These are phyloP conservation scores for Diutina siamensis DNA, from an alignment of 1,139 yeast genomes.

Conservation along the genomic window DNA sequence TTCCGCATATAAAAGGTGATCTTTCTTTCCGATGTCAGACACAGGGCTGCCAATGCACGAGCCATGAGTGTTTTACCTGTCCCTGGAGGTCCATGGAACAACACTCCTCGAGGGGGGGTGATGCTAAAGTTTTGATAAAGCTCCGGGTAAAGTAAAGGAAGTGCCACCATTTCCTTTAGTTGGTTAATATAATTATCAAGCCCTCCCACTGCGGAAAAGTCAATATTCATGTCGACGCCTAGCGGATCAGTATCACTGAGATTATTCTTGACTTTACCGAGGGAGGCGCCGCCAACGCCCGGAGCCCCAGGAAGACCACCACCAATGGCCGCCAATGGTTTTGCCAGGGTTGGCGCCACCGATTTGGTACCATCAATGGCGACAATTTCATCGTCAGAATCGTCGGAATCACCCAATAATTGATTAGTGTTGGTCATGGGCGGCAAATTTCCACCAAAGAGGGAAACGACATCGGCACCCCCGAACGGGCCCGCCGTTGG, in stretches of 20 bases:
- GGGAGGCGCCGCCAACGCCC: background rate
- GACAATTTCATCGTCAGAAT: slow-evolving; percentile 52
- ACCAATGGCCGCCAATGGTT: slow-evolving; percentile 3
- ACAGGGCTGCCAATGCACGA: slow-evolving; percentile 90
- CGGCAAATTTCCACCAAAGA: slow-evolving; percentile 59
- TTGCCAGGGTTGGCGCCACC: background rate
- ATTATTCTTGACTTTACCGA: slow-evolving; percentile 44
- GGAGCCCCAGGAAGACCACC: background rate
- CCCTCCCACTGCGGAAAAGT: slow-evolving; percentile 87
- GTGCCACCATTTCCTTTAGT: slow-evolving; percentile 91
- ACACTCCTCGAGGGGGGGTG: slow-evolving; percentile 95
- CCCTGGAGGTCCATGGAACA: slow-evolving; percentile 99
- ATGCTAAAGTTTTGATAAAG: slow-evolving; percentile 81
- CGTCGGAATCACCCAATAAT: slow-evolving; percentile 52
- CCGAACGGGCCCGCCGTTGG: slow-evolving; percentile 99
- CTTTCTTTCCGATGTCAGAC: slow-evolving; percentile 70
- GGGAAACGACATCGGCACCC: slow-evolving; percentile 73
- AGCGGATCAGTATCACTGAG: slow-evolving; percentile 91
- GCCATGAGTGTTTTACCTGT: slow-evolving; percentile 99
- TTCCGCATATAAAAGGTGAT: slow-evolving; percentile 97
- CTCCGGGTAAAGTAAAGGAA: slow-evolving; percentile 90
- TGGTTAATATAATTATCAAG: slow-evolving; percentile 83
- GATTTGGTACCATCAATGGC: slow-evolving; percentile 2
- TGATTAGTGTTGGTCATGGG: slow-evolving; percentile 19
- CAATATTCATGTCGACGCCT: slow-evolving; percentile 88